A percentile compares a stretch with the other conserved stretches of the same genome.
These are phyloP conservation scores for Scheffersomyces titani DNA, from an alignment of 1,139 yeast genomes.

Conservation along the genomic window DNA sequence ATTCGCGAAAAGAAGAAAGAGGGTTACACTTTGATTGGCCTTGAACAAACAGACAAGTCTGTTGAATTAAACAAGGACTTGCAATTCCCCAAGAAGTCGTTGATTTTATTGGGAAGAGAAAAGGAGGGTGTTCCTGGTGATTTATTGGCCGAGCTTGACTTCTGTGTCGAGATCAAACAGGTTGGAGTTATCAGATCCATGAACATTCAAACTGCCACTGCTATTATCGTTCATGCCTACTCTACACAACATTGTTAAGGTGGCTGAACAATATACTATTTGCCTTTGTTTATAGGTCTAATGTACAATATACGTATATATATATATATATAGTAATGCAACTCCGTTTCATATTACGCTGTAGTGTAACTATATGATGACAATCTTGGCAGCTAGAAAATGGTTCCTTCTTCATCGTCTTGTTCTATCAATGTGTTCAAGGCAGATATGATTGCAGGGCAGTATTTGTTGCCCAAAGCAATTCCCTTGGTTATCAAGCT, in stretches of 20 bases:
- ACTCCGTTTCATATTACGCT: neutral
- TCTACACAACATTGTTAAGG: constrained; percentile 65
- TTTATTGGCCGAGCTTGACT: constrained; percentile 75
- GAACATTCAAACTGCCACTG: constrained; percentile 97
- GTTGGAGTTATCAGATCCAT: constrained; percentile 89
- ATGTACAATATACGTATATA: constrained; percentile 2
- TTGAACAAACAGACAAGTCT: constrained; percentile 91
- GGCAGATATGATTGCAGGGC: constrained; percentile 38
- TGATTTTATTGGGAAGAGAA: constrained; percentile 81
- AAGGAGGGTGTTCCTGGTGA: constrained; percentile 92
- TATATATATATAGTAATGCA: constrained; percentile 1
- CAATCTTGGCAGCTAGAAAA: constrained; percentile 8
- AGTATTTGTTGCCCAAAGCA: constrained; percentile 34
- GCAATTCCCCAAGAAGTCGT: constrained; percentile 74
- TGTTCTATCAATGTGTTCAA: constrained; percentile 41
- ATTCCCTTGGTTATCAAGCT: constrained; percentile 28
- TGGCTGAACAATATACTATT: neutral
- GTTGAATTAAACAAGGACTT: constrained; percentile 63
- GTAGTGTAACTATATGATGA: neutral
- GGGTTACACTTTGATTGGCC: constrained; percentile 85
- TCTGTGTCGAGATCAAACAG: constrained; percentile 89
- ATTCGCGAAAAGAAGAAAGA: constrained; percentile 66
- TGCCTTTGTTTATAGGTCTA: constrained; percentile 4
- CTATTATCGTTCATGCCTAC: constrained; percentile 89
- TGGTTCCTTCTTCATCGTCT: constrained; percentile 35